Evolutionary conservation across 2,329 filamentous ascomycete species (phyloP), one percentile per base, ranked within the genome.

Genomic region (Truncatella angustata): DNA sequence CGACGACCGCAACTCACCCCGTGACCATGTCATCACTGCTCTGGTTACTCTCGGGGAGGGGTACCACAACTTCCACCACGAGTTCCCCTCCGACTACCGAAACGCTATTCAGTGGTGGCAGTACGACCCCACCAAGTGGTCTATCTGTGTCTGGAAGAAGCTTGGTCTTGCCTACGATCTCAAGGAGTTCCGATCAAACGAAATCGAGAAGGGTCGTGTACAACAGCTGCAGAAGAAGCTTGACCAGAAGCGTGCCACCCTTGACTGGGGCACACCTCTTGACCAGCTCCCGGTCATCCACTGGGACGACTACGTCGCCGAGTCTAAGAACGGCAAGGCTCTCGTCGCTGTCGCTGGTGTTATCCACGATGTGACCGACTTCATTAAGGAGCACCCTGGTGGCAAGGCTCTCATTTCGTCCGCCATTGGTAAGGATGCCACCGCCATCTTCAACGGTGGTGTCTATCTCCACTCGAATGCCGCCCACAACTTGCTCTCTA

Each of bases 11-110:
- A 86, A 87, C 77, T 85, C 81, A 39, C 84, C 84, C 49, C 80
- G 85, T 61, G 84, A 87, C 64, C 84, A 88, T 66, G 76, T 86
- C 61, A 76, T 88, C 66, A 87, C 84, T 28, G 85, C 84, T 42
- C 70, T 87, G 5, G 77, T 85, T 54, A 88, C 85, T 20, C 79
- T 88, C 35, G 84, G 84, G 28, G 84, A 88, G 69, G 85, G 85
- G 16, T 88, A 87, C 73, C 84, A 87, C 75, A 88, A 87, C 74
- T 87, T 87, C 76, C 85, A 88, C 71, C 85, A 88, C 73, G 84
- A 87, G 63, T 87, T 87, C 69, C 84, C 84, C 34, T 85, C 82
- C 4, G 84, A 88, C 66, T 87, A 87, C 76, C 82, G 84, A 63
- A 88, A 88, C 64, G 85, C 83, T 42, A 85, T 87, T 56, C 74